Base-by-base conservation (phyloP, 495 filamentous ascomycete genomes). In the Aspergillus panamensis region DNA sequence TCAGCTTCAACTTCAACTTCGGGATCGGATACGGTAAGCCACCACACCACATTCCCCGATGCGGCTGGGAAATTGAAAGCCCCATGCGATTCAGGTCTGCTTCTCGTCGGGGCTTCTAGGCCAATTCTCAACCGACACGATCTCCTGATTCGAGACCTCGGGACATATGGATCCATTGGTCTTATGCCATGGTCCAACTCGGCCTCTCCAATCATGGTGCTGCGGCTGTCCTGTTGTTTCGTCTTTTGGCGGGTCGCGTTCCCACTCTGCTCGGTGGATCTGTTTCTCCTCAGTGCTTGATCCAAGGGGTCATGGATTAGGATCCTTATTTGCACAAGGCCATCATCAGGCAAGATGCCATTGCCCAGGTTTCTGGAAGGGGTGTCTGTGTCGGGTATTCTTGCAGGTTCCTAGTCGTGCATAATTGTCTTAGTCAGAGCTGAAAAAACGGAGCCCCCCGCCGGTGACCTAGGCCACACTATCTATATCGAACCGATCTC, bases 221-320 rank as follows among this genome's bases (percentile, higher is more conserved):
- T 30, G 19, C 16, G 19, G n/a, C 17, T 45, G 19, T 7, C 31
- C 39, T 43, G 35, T 17, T 13, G 51, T 30, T 25, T 43, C 37
- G 40, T 43, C 17, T 31, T 31, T 10, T 29, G 40, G 40, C 40
- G 52, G 51, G 40, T 54, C 52, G 8, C 10, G 43, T 42, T 31
- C 40, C 51, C 39, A 44, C 21, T n/a, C 14, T 13, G 1, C 6
- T n/a, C 10, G 25, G 52, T 54, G 52, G 52, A 21, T 31, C 39
- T 31, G 13, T 45, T 54, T 54, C 40, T 33, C 52, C 40, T 39
- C 32, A 45, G 40, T n/a, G 14, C n/a, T 32, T 19, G 37, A 54
- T 47, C 40, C 52, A 6, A 54, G 9, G 21, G 25, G 14, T 30
- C 43, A 32, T n/a, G 10, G 8, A 39, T 12, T 3, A 39, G 10